Evolutionary conservation across 208 protist species (phyloP), one percentile per base, ranked within the genome.

Genomic region (Trypanosomatidae sp.): DNA sequence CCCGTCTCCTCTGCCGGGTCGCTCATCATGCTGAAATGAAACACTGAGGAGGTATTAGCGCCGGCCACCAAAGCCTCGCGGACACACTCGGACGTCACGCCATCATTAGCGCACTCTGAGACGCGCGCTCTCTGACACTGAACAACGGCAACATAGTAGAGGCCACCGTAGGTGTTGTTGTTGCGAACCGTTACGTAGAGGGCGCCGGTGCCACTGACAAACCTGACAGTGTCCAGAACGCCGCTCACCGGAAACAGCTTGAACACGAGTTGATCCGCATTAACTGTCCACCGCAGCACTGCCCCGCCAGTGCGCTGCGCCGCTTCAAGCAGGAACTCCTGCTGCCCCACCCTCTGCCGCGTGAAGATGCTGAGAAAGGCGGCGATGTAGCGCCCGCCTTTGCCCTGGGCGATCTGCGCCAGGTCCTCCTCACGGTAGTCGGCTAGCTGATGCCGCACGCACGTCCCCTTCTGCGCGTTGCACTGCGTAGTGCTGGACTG

Each of bases 391-490:
- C 62, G 60, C 28, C 73, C 82, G 13, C 43, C 77, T 15, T 69
- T 36, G 28, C 82, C 85, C 43, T 65, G 50, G 19, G 77, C 52
- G 15, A 89, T 73, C 44, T 13, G 15, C 10, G 25, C 76, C 64
- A 82, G 43, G 41, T 94, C 89, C 15, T 60, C 66, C 5, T 69
- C 59, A 44, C 85, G 86, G 22, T 83, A 78, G 52, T 94, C 84
- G 17, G 83, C 85, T 58, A 96, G 70, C 66, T 96, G 91, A 28
- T 88, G 71, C 1, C 46, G 79, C 50, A 91, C 43, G 73, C 91
- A 94, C 22, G 77, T 72, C 30, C 88, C 88, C 22, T 25, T 66
- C 22, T 43, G 25, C 62, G 74, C 56, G 19, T 47, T 33, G 79
- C 91, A 96, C 41, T 77, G 62, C 30, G 41, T 49, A 3, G 25